Evolutionary conservation across 2,329 filamentous ascomycete genomes (phyloP).

Genomic region (Fusarium austroafricanum): DNA sequence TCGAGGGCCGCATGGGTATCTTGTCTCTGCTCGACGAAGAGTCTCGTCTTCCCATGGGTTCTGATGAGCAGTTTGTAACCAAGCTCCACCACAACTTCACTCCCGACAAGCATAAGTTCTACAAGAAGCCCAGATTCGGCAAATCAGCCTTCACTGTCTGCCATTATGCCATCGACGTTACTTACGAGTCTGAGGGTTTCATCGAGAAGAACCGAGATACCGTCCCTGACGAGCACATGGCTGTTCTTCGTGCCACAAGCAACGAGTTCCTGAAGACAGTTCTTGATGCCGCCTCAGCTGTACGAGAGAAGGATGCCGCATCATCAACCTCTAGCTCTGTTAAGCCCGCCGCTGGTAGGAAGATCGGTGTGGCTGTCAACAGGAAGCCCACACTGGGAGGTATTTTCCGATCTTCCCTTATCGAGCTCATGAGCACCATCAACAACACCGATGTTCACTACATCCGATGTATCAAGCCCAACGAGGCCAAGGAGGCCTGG

Average conservation of each 20-base stretch:
- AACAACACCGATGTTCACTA: slow-evolving; percentile 99
- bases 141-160: slow-evolving; percentile 98
- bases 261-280: slow-evolving; percentile 89
- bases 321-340: slow-evolving; percentile 75
- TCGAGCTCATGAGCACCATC: slow-evolving; percentile 98
- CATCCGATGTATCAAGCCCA: slow-evolving; percentile 98
- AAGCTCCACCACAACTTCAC: slow-evolving; percentile 96
- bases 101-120: slow-evolving; percentile 92
- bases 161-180: slow-evolving; percentile 97
- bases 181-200: slow-evolving; percentile 98
- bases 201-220: slow-evolving; percentile 99
- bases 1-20: slow-evolving; percentile 96
- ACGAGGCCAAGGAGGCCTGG: slow-evolving; percentile 96
- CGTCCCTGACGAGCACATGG: slow-evolving; percentile 97
- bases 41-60: slow-evolving; percentile 95
- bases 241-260: slow-evolving; percentile 83
- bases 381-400: slow-evolving; percentile 96
- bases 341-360: slow-evolving; percentile 82
- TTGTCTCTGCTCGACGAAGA: slow-evolving; percentile 95
- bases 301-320: slow-evolving; percentile 87
- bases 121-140: slow-evolving; percentile 98
- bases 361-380: slow-evolving; percentile 91
- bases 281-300: slow-evolving; percentile 83
- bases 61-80: slow-evolving; percentile 94
- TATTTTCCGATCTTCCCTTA: slow-evolving; percentile 98